A percentile compares a stretch with the other conserved stretches of the same genome.
Conservation (phyloP, 1,139 yeast genomes). For the Hansenula sp. region DNA sequence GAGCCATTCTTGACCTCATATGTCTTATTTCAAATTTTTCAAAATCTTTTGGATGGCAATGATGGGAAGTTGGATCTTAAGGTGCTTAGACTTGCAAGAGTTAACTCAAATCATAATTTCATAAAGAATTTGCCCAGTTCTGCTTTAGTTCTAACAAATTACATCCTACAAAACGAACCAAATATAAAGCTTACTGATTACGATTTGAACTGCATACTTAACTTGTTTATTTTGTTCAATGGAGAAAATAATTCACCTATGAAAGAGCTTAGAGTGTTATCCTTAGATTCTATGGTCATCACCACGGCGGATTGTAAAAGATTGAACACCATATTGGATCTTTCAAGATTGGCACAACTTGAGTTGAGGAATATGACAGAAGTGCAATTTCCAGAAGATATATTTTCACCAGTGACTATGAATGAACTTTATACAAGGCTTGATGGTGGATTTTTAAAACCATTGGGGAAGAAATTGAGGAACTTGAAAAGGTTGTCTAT, state of each 20-base stretch:
- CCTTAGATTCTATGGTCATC: constrained; percentile 14
- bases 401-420: constrained; percentile 8
- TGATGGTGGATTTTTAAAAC: constrained; percentile 30
- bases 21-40: constrained; percentile 17
- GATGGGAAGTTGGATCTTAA: constrained; percentile 3
- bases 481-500: constrained; percentile 32
- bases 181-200: constrained; percentile 11
- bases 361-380: constrained; percentile 18
- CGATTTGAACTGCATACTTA: constrained; percentile 12
- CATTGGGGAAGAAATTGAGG: constrained; percentile 26
- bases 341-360: constrained; percentile 11
- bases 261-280: constrained; percentile 5
- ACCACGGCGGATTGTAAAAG: constrained; percentile 12
- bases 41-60: constrained; percentile 13
- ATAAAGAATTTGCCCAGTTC: constrained; percentile 13
- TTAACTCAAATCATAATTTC: constrained; percentile 11
- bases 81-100: constrained; percentile 8
- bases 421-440: constrained; percentile 16
- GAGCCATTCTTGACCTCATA: constrained; percentile 19
- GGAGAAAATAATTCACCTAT: constrained; percentile 1
- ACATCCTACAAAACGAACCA: constrained; percentile 12
- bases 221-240: constrained; percentile 8
- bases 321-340: constrained; percentile 6
- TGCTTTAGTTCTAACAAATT: constrained; percentile 14
- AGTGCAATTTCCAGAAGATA: constrained; percentile 11